phyloP scores from a whole-genome alignment of 2,329 filamentous ascomycete genomes.

The Aspergillus tubingensis region DNA sequence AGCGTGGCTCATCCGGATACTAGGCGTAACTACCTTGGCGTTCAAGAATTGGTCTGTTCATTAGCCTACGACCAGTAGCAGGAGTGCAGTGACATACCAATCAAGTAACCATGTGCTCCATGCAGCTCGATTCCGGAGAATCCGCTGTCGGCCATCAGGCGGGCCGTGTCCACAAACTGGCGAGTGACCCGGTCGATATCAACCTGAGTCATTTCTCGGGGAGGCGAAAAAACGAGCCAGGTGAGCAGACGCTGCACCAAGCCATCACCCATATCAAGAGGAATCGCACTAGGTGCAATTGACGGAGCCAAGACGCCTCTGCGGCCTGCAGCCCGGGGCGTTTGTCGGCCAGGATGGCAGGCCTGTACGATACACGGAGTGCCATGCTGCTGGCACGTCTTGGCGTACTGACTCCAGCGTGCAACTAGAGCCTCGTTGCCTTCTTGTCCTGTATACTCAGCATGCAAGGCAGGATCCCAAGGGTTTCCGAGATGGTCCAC shows the following conservation, averaged over 20 bases:
- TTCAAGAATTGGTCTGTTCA: conserved; percentile 40
- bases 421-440: conserved; percentile 22
- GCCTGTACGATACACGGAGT: conserved; percentile 48
- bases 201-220: conserved; percentile 56
- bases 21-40: conserved; percentile 31
- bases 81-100: conserved; percentile 34
- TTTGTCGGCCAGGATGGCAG: conserved; percentile 50
- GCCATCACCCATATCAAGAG: conserved; percentile 42
- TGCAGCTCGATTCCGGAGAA: conserved; percentile 59
- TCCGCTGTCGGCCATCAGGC: conserved; percentile 51
- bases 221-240: conserved; percentile 48
- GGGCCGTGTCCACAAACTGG: conserved; percentile 57
- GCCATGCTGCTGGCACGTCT: conserved; percentile 39
- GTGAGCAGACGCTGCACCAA: conserved; percentile 37
- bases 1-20: neutral
- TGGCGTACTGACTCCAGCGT: conserved; percentile 33
- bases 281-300: conserved; percentile 44
- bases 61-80: neutral
- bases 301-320: conserved; percentile 34
- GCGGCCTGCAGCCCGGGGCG: conserved; percentile 42
- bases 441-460: conserved; percentile 28
- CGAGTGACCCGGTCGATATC: conserved; percentile 58
- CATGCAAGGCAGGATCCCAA: conserved; percentile 31
- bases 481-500: conserved; percentile 42
- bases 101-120: conserved; percentile 54